Base-by-base conservation (phyloP, 2,329 filamentous ascomycete genomes). In the Dactylellina sp. region DNA sequence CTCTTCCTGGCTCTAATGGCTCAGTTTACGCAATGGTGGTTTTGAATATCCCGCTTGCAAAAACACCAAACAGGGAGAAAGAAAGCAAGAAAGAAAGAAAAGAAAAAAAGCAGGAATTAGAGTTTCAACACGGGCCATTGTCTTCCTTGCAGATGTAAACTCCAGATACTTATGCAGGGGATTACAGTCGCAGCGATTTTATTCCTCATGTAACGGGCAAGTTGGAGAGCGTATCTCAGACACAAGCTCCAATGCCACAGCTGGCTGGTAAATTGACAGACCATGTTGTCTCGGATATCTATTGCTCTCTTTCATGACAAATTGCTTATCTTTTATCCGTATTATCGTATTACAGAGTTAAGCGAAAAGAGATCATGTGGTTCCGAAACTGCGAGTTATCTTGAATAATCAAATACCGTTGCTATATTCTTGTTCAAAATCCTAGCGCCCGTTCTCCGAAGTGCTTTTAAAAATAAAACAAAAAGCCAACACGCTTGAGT, bases 161-260 rank as follows among this genome's bases (percentile, higher is more conserved):
- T 56, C 32, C 39, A 56, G 40, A 56, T 39, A 65, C 50, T 65
- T 49, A 65, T 65, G 61, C 61, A 65, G 50, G 61, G 61, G 61
- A 65, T 28, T 65, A 50, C 49, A 65, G 47, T 18, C 20, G 42
- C 25, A 18, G 53, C 35, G 42, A 35, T 65, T 39, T 11, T 65
- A n/a, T 65, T 50, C 20, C 25, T 11, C n/a, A 62, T 49, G 50
- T 65, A 65, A 65, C 24, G 35, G 50, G 50, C 35, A 57, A 20
- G 9, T 52, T 50, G 61, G 49, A 39, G 35, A 64, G 47, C 22
- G 49, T 64, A 55, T 64, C 47, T 64, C 40, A 44, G 16, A 46
- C 59, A 52, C 14, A 4, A 14, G 47, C 40, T 16, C 47, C 20
- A 52, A 42, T 39, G 18, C 24, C 46, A 44, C 9, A 42, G 16